phyloP scores from a whole-genome alignment of 2,329 filamentous ascomycete genomes.

The Alternaria sp. region DNA sequence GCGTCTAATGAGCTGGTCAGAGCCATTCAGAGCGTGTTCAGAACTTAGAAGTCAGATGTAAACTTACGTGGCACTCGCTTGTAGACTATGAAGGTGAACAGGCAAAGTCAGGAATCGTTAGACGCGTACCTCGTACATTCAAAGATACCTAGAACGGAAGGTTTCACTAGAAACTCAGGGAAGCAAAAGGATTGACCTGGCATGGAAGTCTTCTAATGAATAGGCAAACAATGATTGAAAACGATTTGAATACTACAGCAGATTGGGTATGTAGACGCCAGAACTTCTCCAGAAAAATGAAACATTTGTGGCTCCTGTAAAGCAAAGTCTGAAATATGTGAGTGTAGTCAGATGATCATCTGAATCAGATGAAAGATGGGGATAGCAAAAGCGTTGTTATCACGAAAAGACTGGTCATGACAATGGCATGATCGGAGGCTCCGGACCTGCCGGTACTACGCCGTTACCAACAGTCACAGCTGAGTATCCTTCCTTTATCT shows the following conservation, averaged over 20 bases:
- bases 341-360: neutral
- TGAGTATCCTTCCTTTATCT: conserved; percentile 45
- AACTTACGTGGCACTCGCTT: no score
- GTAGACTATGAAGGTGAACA: no score
- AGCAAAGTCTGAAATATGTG: neutral
- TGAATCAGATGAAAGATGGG: neutral
- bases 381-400: neutral
- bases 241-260: neutral
- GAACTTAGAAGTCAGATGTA: no score
- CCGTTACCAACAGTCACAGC: conserved; percentile 34
- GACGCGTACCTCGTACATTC: no score
- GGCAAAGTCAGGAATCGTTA: no score
- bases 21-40: no score
- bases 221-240: neutral
- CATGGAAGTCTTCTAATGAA: neutral
- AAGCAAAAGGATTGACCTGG: no score
- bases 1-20: no score
- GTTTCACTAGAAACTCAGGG: no score
- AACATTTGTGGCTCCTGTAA: neutral
- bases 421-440: conserved; percentile 31
- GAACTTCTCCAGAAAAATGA: neutral
- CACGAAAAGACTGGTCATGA: neutral
- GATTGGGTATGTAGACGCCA: conserved; percentile 1
- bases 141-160: no score
- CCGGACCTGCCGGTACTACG: conserved; percentile 31